phyloP scores from a whole-genome alignment of 179 eudicot genomes.

The Gypsophila paniculata region DNA sequence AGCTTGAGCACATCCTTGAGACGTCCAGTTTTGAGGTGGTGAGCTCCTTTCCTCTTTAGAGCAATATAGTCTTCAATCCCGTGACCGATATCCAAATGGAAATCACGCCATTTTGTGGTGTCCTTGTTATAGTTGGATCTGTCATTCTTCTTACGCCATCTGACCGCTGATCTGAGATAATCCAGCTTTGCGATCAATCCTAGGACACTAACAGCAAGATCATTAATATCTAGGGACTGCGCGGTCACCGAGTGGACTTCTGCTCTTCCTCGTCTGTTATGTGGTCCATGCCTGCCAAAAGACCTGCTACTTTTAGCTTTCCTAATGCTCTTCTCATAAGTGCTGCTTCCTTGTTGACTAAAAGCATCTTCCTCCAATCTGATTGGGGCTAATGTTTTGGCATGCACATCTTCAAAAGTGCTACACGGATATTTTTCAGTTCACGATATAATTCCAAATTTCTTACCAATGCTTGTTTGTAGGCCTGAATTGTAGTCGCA shows the following conservation, averaged over 20 bases:
- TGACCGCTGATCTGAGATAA: background rate
- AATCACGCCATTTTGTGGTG: background rate
- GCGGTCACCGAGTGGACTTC: background rate
- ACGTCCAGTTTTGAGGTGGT: background rate
- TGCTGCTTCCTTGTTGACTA: background rate
- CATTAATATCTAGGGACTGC: background rate
- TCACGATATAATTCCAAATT: background rate
- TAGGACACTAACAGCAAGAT: background rate
- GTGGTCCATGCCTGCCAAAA: background rate
- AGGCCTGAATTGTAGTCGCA: background rate
- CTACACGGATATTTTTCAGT: background rate
- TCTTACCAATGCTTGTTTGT: background rate
- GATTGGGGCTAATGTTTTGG: background rate
- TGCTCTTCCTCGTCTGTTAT: background rate
- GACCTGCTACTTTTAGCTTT: too few relatives aligned
- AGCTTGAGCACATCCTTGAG: background rate
- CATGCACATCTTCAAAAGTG: slow-evolving; percentile 1
- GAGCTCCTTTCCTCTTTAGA: background rate
- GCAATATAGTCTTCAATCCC: background rate
- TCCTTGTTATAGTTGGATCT: background rate
- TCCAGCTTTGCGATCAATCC: background rate
- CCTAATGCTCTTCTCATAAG: background rate
- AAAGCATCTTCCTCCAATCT: background rate
- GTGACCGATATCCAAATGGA: background rate
- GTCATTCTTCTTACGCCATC: background rate